Evolutionary conservation across 2,329 filamentous ascomycete genomes (phyloP), one percentile per base, ranked within the genome.

Genomic region (Leptographium flavum): DNA sequence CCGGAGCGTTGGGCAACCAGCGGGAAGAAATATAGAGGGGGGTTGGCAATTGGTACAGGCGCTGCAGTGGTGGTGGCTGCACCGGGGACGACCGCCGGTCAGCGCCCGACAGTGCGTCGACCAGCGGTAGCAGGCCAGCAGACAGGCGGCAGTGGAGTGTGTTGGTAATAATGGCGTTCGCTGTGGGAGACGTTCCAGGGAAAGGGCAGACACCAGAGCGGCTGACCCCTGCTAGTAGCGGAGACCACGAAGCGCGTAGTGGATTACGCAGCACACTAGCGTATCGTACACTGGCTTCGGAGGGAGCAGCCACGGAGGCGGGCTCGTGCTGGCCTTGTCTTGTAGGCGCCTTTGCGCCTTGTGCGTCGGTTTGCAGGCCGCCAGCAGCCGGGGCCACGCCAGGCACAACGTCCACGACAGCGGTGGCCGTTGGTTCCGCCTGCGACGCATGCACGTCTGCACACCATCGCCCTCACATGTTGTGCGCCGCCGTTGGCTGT

Each of bases 191-290:
- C 32, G 37, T 44, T 45, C 39, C 44, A 37, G 44, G 44, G 30
- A 43, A 43, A 36, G 39, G 23, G 31, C 42, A 41, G 33, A 23
- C 35, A 39, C 43, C 37, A 41, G 43, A 33, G 42, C 49, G 46
- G 49, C 42, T 47, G 46, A 49, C 47, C 49, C 49, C 47, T 49
- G 49, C 45, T 47, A 45, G 40, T 32, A 43, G 46, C 49, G 46
- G 49, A 38, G 47, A 47, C 46, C 35, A 40, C 44, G 44, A 47
- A 50, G 44, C 49, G 46, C 23, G 42, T 42, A 49, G 49, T 47
- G 49, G 46, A 47, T 47, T 50, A 49, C 49, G 46, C 47, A 50
- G 46, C 42, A 38, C 46, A 41, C 49, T 50, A 50, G 47, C 45
- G 49, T 40, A 49, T 43, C 19, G 22, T 32, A 35, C 31, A 31